phyloP scores from a whole-genome alignment of 2,329 filamentous ascomycete species.

The Colletotrichum tofieldiae region DNA sequence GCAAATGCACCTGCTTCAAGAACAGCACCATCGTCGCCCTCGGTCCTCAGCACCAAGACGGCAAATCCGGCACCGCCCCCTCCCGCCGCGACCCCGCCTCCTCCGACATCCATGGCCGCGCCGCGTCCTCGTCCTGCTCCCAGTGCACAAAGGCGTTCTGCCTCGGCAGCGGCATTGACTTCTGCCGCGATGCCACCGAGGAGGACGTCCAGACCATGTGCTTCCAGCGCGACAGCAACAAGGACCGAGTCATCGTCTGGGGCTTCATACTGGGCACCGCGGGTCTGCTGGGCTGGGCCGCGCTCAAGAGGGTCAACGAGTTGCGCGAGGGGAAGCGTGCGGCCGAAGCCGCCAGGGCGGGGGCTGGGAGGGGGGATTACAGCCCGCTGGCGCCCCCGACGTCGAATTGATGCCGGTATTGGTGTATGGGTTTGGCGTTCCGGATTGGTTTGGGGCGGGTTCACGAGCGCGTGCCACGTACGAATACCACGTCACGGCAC shows the following conservation, averaged over 20 bases:
- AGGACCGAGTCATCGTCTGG: constrained; percentile 78
- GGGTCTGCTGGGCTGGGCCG: constrained; percentile 74
- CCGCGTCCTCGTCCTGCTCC: constrained; percentile 66
- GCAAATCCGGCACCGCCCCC: constrained; percentile 44
- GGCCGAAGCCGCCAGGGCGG: constrained; percentile 27
- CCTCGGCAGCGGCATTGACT: constrained; percentile 71
- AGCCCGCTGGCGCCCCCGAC: constrained; percentile 12
- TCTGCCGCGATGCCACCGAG: constrained; percentile 75
- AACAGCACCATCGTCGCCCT: constrained; percentile 79
- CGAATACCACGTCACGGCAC: not conserved
- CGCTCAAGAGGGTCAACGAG: constrained; percentile 64
- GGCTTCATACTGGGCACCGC: constrained; percentile 73
- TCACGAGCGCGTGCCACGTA: not conserved
- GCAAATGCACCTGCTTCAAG: constrained; percentile 80
- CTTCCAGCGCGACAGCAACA: constrained; percentile 78
- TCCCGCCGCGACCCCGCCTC: constrained; percentile 46
- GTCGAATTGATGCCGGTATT: constrained; percentile 13
- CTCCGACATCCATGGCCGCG: constrained; percentile 48
- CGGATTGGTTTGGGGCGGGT: not conserved
- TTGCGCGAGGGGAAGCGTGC: constrained; percentile 50
- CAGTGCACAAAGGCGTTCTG: constrained; percentile 78
- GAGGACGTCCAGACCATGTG: constrained; percentile 75
- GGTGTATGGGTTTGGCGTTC: not conserved
- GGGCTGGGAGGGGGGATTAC: constrained; percentile 41
- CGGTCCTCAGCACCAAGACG: constrained; percentile 58